Evolutionary conservation across 2,329 filamentous ascomycete genomes (phyloP), one percentile per base, ranked within the genome.

Genomic region (Arthrobotrys sphaeroides): DNA sequence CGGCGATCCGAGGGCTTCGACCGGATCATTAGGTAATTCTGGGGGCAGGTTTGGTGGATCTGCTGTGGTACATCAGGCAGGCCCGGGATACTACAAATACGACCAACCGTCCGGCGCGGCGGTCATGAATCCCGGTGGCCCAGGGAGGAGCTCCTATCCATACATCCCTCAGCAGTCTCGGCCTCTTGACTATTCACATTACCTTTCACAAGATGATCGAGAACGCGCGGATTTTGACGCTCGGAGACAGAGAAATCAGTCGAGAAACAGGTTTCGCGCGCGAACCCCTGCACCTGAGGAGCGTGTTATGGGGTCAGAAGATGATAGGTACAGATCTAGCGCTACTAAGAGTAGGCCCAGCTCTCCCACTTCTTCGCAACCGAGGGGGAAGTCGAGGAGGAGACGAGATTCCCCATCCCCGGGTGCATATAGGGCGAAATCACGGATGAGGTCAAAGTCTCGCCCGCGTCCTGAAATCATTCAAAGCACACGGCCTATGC

Each of bases 391-490:
- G 38, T 75, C 72, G 12, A 59, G 72, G 13, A 59, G 47, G 42
- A 47, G 72, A 45, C 57, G 61, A 12, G 62, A 60, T 28, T 75
- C 72, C 9, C 72, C 47, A 5, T 69, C 64, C 0, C 72, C 72
- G 0, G 72, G 24, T 6, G 26, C 31, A 7, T 75, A 69, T 31
- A 36, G 72, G 26, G 61, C 72, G 1, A 75, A 65, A 24, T 75
- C 72, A 3, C 64, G 64, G 24, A 65, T 57, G 49, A 64, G 72
- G 33, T 75, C 72, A 3, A 69, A 59, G 18, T 75, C 72, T 16
- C 64, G 72, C 3, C 47, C 72, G 10, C 47, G 72, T 6, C 72
- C 72, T 24, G 72, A 75, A 24, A 69, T 75, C 13, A 45, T 75
- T 12, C 72, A 75, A 38, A 4, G 43, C 9, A 51, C 16, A 5